Conservation (phyloP, 495 filamentous ascomycete species). For the Bryoglossum gracile region DNA sequence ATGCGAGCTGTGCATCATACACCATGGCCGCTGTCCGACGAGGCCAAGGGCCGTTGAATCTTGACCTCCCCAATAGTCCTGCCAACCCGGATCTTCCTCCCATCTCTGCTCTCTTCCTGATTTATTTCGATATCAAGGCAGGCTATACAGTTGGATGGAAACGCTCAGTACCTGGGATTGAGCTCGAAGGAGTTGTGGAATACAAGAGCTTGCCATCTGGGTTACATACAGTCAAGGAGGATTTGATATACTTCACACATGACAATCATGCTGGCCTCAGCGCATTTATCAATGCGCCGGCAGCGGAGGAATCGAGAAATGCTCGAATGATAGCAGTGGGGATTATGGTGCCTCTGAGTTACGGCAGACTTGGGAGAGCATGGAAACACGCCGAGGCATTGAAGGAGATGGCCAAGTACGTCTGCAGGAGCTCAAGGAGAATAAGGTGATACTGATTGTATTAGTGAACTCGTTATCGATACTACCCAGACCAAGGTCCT, state of each 20-base stretch:
- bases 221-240: conserved; percentile 78
- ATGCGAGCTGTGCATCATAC: conserved; percentile 9
- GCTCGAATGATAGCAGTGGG: conserved; percentile 91
- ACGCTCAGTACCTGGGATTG: conserved; percentile 58
- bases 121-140: conserved; percentile 79
- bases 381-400: conserved; percentile 81
- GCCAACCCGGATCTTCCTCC: conserved; percentile 51
- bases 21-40: conserved; percentile 45
- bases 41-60: conserved; percentile 42
- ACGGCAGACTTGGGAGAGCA: conserved; percentile 77
- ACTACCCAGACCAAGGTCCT: conserved; percentile 50
- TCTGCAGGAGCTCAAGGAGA: conserved; percentile 16
- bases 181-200: conserved; percentile 84
- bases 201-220: conserved; percentile 93
- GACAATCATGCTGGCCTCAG: conserved; percentile 77
- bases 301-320: conserved; percentile 68
- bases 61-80: conserved; percentile 26
- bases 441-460: conserved; percentile 4
- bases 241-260: conserved; percentile 91
- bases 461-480: conserved; percentile 46
- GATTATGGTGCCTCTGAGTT: conserved; percentile 75
- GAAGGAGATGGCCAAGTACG: conserved; percentile 65
- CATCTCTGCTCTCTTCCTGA: conserved; percentile 76
- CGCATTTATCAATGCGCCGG: conserved; percentile 82
- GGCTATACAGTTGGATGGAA: conserved; percentile 88